These are phyloP conservation scores for Phytomonas francai DNA, from an alignment of 208 protist genomes.

Conservation along the genomic window DNA sequence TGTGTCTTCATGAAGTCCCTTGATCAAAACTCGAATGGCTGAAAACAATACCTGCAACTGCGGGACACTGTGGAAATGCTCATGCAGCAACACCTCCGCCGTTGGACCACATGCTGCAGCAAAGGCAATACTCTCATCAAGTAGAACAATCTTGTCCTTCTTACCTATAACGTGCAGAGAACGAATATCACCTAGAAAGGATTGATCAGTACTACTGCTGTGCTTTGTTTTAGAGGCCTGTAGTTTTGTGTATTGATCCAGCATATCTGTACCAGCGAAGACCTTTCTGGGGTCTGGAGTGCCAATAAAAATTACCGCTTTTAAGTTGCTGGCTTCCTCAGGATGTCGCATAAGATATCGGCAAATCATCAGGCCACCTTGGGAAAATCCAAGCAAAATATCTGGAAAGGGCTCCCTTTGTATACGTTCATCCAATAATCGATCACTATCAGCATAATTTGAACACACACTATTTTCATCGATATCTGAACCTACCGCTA, in stretches of 20 bases:
- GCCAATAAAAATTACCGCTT: constrained; percentile 53
- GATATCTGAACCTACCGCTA: neutral
- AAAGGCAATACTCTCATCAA: constrained; percentile 52
- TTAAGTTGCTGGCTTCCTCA: constrained; percentile 9
- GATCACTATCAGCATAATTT: constrained; percentile 46
- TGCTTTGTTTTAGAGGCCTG: neutral
- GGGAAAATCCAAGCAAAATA: constrained; percentile 80
- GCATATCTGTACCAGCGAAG: constrained; percentile 22
- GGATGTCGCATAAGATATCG: constrained; percentile 51
- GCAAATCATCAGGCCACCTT: constrained; percentile 59
- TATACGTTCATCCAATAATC: constrained; percentile 29
- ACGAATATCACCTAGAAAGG: constrained; percentile 37
- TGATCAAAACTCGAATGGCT: constrained; percentile 17
- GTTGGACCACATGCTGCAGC: constrained; percentile 38
- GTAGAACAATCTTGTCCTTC: constrained; percentile 60
- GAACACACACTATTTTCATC: neutral
- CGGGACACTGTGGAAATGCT: constrained; percentile 81
- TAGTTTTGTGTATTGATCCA: constrained; percentile 6
- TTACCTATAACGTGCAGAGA: constrained; percentile 76
- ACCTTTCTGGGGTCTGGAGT: constrained; percentile 44
- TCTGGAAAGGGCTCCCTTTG: constrained; percentile 19
- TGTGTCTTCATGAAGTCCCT: neutral
- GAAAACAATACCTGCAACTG: constrained; percentile 33
- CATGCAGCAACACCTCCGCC: constrained; percentile 50
- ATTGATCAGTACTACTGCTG: neutral